Conservation (phyloP, 2,329 filamentous ascomycete genomes). For the Neospermospora avenae region DNA sequence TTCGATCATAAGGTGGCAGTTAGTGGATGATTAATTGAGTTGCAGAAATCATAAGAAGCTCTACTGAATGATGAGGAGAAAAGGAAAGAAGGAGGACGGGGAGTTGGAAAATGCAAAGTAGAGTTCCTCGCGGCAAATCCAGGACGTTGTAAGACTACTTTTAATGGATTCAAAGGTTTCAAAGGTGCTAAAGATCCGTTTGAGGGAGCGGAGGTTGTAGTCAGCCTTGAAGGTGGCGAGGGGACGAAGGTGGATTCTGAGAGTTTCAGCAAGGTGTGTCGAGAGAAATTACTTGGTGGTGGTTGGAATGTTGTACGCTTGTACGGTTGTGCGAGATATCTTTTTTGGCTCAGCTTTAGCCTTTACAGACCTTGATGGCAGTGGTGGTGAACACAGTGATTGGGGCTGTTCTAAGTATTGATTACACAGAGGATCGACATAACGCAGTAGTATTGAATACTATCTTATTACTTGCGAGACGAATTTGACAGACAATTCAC, state of each 20-base stretch:
- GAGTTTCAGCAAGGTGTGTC: conserved; percentile 29
- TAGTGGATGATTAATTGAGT: conserved; percentile 38
- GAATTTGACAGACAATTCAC: no score
- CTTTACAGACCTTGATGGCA: no score
- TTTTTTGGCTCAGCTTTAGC: no score
- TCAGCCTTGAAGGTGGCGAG: conserved; percentile 21
- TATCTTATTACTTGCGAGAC: no score
- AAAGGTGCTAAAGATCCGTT: conserved; percentile 23
- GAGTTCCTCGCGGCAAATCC: conserved; percentile 24
- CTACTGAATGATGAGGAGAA: not conserved
- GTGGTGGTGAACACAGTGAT: no score
- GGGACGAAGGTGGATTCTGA: conserved; percentile 24
- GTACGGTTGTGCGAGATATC: no score
- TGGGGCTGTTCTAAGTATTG: no score
- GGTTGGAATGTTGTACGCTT: no score
- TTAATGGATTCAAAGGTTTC: conserved; percentile 30
- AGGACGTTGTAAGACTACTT: conserved; percentile 31
- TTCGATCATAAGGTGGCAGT: conserved; percentile 37
- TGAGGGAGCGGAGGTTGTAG: conserved; percentile 31
- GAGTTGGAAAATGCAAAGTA: conserved; percentile 15
- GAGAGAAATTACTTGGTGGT: conserved; percentile 31
- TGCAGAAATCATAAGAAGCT: conserved; percentile 27
- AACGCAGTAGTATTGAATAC: no score
- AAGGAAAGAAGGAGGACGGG: not conserved
- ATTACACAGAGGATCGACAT: no score